phyloP scores from a whole-genome alignment of 176 grass and related monocot species.

The Canna indica region DNA sequence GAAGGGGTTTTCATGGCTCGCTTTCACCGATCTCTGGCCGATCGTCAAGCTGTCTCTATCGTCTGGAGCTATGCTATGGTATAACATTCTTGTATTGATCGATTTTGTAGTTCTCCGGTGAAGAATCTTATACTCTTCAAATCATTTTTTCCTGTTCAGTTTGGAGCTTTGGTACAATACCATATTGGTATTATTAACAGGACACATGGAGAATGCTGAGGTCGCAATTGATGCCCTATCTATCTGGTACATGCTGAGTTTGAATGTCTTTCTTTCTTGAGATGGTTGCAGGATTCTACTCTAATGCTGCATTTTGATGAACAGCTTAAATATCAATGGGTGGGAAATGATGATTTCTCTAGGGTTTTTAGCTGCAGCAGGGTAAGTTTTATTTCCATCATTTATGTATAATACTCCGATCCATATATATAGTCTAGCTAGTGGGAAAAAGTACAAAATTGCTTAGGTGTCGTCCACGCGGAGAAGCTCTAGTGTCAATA shows the following conservation, averaged over 20 bases:
- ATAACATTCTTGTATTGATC: constrained; percentile 10
- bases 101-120: neutral
- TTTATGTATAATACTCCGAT: too few species aligned
- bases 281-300: neutral
- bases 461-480: too few species aligned
- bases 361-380: constrained; percentile 54
- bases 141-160: constrained; percentile 24
- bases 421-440: too few species aligned
- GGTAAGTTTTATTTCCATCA: constrained; percentile 25
- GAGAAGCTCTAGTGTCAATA: too few species aligned
- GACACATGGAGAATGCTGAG: constrained; percentile 74
- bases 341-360: constrained; percentile 95
- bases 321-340: constrained; percentile 88
- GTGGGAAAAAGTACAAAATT: too few species aligned
- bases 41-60: constrained; percentile 65
- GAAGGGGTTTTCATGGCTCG: constrained; percentile 48
- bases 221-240: constrained; percentile 84
- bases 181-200: constrained; percentile 70
- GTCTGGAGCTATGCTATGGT: constrained; percentile 91
- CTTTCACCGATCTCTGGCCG: constrained; percentile 35
- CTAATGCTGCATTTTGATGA: constrained; percentile 8
- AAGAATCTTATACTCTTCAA: neutral
- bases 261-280: neutral
- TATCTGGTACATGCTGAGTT: constrained; percentile 45
- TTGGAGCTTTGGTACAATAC: constrained; percentile 93